Percentiles rank a stretch among this genome's conserved stretches.
Evolutionary conservation across 2,329 filamentous ascomycete species (phyloP).

Genomic region (Xylaria sp.): DNA sequence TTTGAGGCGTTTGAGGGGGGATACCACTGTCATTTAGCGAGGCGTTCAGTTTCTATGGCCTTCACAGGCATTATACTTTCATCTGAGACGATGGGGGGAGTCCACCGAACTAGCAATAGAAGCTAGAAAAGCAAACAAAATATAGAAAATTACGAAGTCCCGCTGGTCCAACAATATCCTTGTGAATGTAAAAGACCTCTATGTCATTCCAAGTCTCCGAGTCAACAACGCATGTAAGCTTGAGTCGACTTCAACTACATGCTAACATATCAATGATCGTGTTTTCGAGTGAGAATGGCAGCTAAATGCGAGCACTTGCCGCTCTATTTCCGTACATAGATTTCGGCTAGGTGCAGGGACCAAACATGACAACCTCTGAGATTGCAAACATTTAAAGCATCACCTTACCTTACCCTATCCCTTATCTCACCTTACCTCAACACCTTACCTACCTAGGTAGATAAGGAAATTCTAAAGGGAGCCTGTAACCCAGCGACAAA

Average conservation of each 20-base stretch:
- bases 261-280: no score
- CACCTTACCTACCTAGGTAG: background rate
- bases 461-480: background rate
- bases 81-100: constrained; percentile 18
- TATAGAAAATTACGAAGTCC: constrained; percentile 8
- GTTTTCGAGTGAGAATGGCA: background rate
- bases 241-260: background rate
- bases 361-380: background rate
- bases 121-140: constrained; percentile 19
- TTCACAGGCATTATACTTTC: constrained; percentile 30
- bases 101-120: constrained; percentile 22
- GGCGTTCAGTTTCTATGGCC: constrained; percentile 43
- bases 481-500: constrained; percentile 6
- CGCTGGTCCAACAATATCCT: background rate
- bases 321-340: background rate
- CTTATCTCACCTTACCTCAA: background rate
- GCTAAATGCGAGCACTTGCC: background rate
- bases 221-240: background rate
- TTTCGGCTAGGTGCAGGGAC: constrained; percentile 10
- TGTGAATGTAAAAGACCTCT: background rate
- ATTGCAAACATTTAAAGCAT: background rate
- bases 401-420: background rate
- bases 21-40: constrained; percentile 49
- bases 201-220: background rate
- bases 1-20: constrained; percentile 38